Evolutionary conservation across 345 rosid genomes (phyloP).

Genomic region (Camelina laxa): DNA sequence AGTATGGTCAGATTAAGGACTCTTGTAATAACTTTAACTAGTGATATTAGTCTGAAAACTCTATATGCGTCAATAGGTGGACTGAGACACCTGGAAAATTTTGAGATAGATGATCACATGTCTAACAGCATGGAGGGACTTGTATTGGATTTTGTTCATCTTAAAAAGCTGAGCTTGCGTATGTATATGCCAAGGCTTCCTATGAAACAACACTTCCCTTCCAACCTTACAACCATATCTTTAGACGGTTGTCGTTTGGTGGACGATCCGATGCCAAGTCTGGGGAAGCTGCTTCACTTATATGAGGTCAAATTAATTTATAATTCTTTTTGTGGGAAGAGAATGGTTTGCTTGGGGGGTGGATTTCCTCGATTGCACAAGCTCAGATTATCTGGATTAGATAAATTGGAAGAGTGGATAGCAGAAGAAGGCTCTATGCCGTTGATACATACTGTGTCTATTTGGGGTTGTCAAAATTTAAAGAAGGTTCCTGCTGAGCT

Average conservation of each 20-base stretch:
- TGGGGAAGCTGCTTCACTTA: constrained; percentile 49
- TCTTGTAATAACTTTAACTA: background rate
- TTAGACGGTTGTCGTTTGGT: constrained; percentile 22
- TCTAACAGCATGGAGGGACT: background rate
- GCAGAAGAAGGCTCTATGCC: constrained; percentile 41
- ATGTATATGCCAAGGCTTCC: constrained; percentile 41
- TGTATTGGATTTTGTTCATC: background rate
- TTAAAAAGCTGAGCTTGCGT: constrained; percentile 26
- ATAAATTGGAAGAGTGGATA: constrained; percentile 29
- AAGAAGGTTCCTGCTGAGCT: constrained; percentile 37
- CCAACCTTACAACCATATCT: constrained; percentile 34
- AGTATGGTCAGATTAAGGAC: constrained; percentile 5
- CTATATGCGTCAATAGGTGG: background rate
- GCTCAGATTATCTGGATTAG: background rate
- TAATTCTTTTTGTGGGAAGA: constrained; percentile 34
- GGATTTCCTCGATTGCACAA: constrained; percentile 20
- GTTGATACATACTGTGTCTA: constrained; percentile 35
- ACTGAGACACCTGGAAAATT: background rate
- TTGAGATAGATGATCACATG: background rate
- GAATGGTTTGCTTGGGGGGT: constrained; percentile 34
- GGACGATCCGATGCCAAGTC: constrained; percentile 51
- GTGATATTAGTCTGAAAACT: background rate
- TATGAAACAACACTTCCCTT: constrained; percentile 32
- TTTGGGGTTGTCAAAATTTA: constrained; percentile 29
- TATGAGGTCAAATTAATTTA: constrained; percentile 1